These are phyloP conservation scores for Astragalus membranaceus DNA, from an alignment of 306 rosid genomes.

Conservation along the genomic window DNA sequence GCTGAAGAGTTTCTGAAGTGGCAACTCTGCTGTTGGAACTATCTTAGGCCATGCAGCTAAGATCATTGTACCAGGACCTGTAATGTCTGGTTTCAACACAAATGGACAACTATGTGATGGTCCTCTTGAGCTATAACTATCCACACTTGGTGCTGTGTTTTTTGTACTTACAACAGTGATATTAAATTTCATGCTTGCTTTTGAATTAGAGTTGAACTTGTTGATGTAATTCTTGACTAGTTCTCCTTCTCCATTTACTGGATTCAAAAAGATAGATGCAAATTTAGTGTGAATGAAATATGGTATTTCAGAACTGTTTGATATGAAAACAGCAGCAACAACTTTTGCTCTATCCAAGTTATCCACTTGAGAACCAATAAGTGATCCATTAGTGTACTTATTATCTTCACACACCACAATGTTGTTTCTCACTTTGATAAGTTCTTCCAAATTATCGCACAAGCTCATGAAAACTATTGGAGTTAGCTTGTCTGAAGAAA, in stretches of 20 bases:
- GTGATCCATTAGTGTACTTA: neutral
- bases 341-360: conserved; percentile 28
- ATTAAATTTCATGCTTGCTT: conserved; percentile 39
- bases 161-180: conserved; percentile 36
- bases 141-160: conserved; percentile 59
- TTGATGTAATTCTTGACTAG: conserved; percentile 41
- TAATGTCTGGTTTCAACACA: conserved; percentile 67
- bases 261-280: conserved; percentile 29
- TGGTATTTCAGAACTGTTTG: conserved; percentile 11
- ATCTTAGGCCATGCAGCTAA: conserved; percentile 84
- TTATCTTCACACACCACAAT: conserved; percentile 65
- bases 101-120: conserved; percentile 64
- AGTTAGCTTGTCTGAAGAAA: neutral
- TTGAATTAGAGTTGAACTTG: conserved; percentile 21
- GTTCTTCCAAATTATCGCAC: conserved; percentile 16
- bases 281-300: neutral
- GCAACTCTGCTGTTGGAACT: neutral
- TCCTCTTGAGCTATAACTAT: conserved; percentile 65
- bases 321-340: conserved; percentile 46
- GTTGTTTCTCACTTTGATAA: conserved; percentile 29
- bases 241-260: conserved; percentile 57
- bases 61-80: conserved; percentile 65
- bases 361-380: conserved; percentile 12
- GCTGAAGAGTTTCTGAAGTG: neutral
- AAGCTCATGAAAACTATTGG: conserved; percentile 52